Evolutionary conservation across 106 monocot species (phyloP), one percentile per base, ranked within the genome.

Genomic region (Allium sativum): DNA sequence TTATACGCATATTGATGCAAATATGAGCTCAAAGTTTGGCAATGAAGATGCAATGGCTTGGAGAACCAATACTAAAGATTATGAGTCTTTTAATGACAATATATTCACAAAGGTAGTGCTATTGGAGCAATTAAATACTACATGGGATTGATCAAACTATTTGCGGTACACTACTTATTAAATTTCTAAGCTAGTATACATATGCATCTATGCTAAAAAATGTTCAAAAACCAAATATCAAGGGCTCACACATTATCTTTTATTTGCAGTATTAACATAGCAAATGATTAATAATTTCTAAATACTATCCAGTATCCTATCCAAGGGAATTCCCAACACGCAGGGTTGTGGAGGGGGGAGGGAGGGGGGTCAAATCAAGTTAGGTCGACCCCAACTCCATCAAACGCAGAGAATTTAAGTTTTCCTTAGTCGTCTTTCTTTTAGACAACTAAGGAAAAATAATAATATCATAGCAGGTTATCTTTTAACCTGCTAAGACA

Each of bases 101-200:
- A 75, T 88, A 53, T 92, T 88, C 47, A 81, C 92, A 53, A 81
- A 80, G 45, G 64, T 60, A 52, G 98, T 88, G 3, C 60, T 98
- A 50, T 57, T 80, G 56, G 98, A 98, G 52, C 98, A 98, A 55
- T 70, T 98, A 42, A 83, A 79, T 78, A 58, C 81, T 52, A 98
- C 98, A 44, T 82, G 98, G 78, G 98, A 98, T 78, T 53, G 66
- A 62, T 84, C 98, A 41, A 91, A 98, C 74, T 98, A 98, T 58
- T 74, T 98, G 48, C 92, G 91, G 98, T 98, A 98, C 76, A 92
- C 91, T 8, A 92, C 98, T 48, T 1, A 12, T 10, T 48, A 12
- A 48, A 15, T 15, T 15, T 12, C 48, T 3, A 48, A 1, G 6
- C 15, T 12, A 3, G 4, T 15, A 48, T 5, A 10, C 6, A 1